phyloP scores from a whole-genome alignment of 2,329 filamentous ascomycete species.

The Cladophialophora exuberans region DNA sequence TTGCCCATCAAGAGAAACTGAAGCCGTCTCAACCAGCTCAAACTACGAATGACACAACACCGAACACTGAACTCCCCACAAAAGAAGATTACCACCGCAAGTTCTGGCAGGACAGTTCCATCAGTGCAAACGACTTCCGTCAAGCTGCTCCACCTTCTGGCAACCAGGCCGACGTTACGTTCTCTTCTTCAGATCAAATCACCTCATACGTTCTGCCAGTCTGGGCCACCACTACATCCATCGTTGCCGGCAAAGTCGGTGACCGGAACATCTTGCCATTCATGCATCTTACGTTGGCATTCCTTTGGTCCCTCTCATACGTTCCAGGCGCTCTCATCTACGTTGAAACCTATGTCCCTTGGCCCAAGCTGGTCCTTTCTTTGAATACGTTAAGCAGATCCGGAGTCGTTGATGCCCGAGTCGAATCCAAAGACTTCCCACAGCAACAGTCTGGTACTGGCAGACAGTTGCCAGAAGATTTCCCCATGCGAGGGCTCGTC shows the following conservation, averaged over 20 bases:
- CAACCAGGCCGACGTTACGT: slow-evolving; percentile 30
- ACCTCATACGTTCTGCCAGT: slow-evolving; percentile 41
- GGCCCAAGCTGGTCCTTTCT: slow-evolving; percentile 54
- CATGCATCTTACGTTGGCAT: slow-evolving; percentile 59
- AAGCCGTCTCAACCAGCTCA: slow-evolving; percentile 9
- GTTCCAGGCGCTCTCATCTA: slow-evolving; percentile 43
- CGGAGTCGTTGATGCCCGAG: slow-evolving; percentile 40
- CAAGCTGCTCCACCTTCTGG: slow-evolving; percentile 16
- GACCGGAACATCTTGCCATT: slow-evolving; percentile 58
- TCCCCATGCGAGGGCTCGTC: slow-evolving; percentile 60
- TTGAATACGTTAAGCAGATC: slow-evolving; percentile 56
- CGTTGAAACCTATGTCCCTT: slow-evolving; percentile 53
- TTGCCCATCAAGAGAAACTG: slow-evolving; percentile 19
- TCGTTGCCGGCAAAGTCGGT: slow-evolving; percentile 51
- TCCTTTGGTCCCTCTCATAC: slow-evolving; percentile 51
- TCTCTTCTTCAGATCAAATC: slow-evolving; percentile 33
- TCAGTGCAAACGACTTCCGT: slow-evolving; percentile 8
- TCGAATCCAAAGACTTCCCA: slow-evolving; percentile 48
- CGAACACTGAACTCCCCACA: slow-evolving; percentile 12
- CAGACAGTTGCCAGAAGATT: slow-evolving; percentile 62
- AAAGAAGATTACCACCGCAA: slow-evolving; percentile 27
- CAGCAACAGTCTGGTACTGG: slow-evolving; percentile 42
- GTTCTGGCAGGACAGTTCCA: slow-evolving; percentile 27
- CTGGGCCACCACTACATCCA: slow-evolving; percentile 48
- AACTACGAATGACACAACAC: background rate